These are phyloP conservation scores for Colletotrichum tofieldiae DNA, from an alignment of 2,329 filamentous ascomycete genomes.

Conservation along the genomic window DNA sequence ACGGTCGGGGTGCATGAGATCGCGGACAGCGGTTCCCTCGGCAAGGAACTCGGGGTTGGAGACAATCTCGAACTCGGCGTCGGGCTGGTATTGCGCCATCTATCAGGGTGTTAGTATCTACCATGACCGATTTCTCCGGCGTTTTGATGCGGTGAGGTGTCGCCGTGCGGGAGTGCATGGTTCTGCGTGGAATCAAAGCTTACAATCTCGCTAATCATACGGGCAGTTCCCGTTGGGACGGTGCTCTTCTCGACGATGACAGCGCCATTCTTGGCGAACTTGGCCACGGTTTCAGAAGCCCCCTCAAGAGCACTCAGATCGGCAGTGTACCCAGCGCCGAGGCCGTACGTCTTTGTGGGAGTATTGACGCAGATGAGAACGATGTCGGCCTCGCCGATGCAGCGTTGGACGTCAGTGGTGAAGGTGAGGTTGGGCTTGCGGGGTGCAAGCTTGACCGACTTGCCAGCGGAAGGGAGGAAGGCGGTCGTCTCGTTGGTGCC, in stretches of 20 bases:
- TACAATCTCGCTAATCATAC: slow-evolving; percentile 79
- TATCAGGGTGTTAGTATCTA: slow-evolving; percentile 46
- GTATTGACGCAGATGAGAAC: slow-evolving; percentile 86
- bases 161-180: not conserved
- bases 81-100: slow-evolving; percentile 73
- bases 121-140: not conserved
- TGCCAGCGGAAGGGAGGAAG: slow-evolving; percentile 56
- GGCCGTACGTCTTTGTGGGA: slow-evolving; percentile 80
- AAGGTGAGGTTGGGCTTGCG: slow-evolving; percentile 80
- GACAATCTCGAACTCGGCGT: slow-evolving; percentile 80
- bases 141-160: not conserved
- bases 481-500: slow-evolving; percentile 63
- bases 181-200: slow-evolving; percentile 45
- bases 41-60: slow-evolving; percentile 88
- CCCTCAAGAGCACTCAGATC: slow-evolving; percentile 82
- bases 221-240: slow-evolving; percentile 82
- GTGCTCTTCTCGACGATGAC: slow-evolving; percentile 89
- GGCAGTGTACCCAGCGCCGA: slow-evolving; percentile 79
- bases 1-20: slow-evolving; percentile 80
- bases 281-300: slow-evolving; percentile 77
- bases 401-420: slow-evolving; percentile 75
- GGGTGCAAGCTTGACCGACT: slow-evolving; percentile 55
- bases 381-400: slow-evolving; percentile 78
- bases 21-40: slow-evolving; percentile 81
- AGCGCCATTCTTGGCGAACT: slow-evolving; percentile 75